Percentiles rank a stretch among this genome's conserved stretches.
Conservation (phyloP, 2,329 filamentous ascomycete species). For the Lachnellula suecica region DNA sequence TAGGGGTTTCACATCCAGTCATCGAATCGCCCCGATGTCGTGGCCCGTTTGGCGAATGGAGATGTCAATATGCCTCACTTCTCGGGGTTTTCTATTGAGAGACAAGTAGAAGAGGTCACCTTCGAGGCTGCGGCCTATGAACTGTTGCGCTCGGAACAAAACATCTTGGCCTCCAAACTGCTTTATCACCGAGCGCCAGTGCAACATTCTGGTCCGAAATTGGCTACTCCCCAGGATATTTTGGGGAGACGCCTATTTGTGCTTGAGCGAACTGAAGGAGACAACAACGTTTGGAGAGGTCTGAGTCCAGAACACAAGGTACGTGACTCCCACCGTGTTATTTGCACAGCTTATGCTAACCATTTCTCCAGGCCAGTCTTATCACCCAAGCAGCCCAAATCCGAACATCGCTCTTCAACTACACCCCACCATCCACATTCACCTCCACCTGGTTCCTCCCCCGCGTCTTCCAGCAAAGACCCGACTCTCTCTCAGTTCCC, state of each 20-base stretch:
- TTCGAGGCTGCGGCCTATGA: conserved; percentile 23
- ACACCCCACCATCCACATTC: conserved; percentile 5
- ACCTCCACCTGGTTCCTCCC: conserved; percentile 21
- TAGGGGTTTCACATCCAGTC: conserved; percentile 20
- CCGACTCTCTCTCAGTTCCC: conserved; percentile 19
- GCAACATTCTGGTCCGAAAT: conserved; percentile 5
- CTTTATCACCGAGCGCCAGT: conserved; percentile 22
- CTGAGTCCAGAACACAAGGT: conserved; percentile 4
- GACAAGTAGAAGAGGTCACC: conserved; percentile 17
- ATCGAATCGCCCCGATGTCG: conserved; percentile 18
- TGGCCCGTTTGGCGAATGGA: conserved; percentile 18
- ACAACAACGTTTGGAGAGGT: conserved; percentile 13
- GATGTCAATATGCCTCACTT: conserved; percentile 20
- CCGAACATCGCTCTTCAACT: conserved; percentile 9
- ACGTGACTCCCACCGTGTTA: background rate
- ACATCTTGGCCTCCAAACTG: conserved; percentile 19
- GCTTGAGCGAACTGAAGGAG: conserved; percentile 12
- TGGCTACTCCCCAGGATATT: conserved; percentile 7
- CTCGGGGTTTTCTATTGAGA: conserved; percentile 9
- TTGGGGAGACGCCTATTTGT: conserved; percentile 4
- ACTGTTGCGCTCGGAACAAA: conserved; percentile 17
- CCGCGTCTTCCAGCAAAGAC: conserved; percentile 27
- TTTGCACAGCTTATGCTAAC: conserved; percentile 5
- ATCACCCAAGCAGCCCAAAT: conserved; percentile 7
- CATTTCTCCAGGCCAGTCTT: background rate